Base-by-base conservation (phyloP, 805 yeast genomes). In the Cyberlindnera sargentensis region DNA sequence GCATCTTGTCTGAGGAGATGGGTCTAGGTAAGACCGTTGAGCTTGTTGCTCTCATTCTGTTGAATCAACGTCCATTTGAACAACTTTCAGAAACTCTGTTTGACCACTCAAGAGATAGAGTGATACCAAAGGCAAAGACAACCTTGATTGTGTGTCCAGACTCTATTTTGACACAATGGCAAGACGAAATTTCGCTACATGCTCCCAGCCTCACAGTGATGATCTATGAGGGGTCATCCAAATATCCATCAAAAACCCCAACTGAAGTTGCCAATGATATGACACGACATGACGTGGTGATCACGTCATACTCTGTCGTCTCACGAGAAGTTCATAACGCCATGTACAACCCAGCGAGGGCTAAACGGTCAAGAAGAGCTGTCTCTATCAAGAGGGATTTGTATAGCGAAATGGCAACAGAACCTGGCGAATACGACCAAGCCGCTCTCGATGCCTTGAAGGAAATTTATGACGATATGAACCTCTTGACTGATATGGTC, bases 21-120 rank as follows among this genome's bases (percentile, higher is more conserved):
- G 99, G 99, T 0, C 71, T 93, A 6, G 99, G 99, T 0, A 93
- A 93, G 57, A 91, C 99, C 0, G 80, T 93, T 4, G 99, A 93
- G 59, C 69, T 89, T 10, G 68, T 86, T 3, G 70, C 95, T 0
- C 64, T 91, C 34, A 64, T 84, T 0, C 57, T 79, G 2, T 56
- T 80, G 40, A 83, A 93, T 58, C 79, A 68, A 30, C 64, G 96
- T 11, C 70, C 72, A 0, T 3, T 45, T 23, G 10, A 36, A 1
- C 49, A 56, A 4, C 28, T 40, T 6, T 45, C 34, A 3, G 44
- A 43, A 3, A 25, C 8, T 6, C 29, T 37, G 1, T 23, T 23
- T 8, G 55, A 60, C 37, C 11, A 28, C 2, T 6, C 31, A 4
- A 41, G 36, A 20, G 36, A 35, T 4, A 63, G 63, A 46, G 34